Evolutionary conservation across 805 yeast species (phyloP).

Genomic region (Candida boleticola): DNA sequence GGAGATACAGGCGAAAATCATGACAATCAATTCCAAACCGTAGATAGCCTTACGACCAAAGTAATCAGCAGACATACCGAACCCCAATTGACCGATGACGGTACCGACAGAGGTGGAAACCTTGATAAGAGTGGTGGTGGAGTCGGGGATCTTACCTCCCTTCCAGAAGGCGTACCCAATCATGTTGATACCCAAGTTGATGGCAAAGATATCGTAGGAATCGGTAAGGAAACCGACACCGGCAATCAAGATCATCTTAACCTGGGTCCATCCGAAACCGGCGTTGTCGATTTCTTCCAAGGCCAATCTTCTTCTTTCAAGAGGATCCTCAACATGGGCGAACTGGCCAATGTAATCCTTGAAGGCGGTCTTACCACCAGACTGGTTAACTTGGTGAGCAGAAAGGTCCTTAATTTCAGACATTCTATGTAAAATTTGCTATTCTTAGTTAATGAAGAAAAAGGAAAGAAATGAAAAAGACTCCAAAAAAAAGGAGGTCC

Average conservation of each 20-base stretch:
- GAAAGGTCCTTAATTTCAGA: slow-evolving; percentile 22
- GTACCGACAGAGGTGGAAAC: slow-evolving; percentile 94
- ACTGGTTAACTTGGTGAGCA: slow-evolving; percentile 7
- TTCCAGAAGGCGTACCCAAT: slow-evolving; percentile 74
- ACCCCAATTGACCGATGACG: slow-evolving; percentile 84
- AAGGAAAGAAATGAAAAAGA: too few species aligned
- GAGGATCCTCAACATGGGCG: slow-evolving; percentile 79
- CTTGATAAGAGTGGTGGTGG: slow-evolving; percentile 75
- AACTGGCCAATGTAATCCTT: slow-evolving; percentile 78
- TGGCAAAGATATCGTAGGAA: slow-evolving; percentile 89
- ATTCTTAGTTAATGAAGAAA: too few species aligned
- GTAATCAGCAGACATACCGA: slow-evolving; percentile 78
- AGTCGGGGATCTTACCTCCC: slow-evolving; percentile 55
- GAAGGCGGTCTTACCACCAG: slow-evolving; percentile 85
- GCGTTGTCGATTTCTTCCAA: slow-evolving; percentile 81
- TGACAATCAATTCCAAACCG: slow-evolving; percentile 82
- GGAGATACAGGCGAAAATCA: slow-evolving; percentile 74
- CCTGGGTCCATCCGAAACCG: slow-evolving; percentile 76
- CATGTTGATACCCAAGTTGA: slow-evolving; percentile 79
- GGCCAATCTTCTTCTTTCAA: slow-evolving; percentile 84
- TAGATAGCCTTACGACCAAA: slow-evolving; percentile 86
- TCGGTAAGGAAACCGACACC: slow-evolving; percentile 93
- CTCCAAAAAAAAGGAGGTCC: too few species aligned
- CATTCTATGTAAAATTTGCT: slow-evolving; percentile 18
- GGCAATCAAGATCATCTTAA: slow-evolving; percentile 80